Conservation (phyloP, 345 rosid species). For the Syzygium aromaticum region DNA sequence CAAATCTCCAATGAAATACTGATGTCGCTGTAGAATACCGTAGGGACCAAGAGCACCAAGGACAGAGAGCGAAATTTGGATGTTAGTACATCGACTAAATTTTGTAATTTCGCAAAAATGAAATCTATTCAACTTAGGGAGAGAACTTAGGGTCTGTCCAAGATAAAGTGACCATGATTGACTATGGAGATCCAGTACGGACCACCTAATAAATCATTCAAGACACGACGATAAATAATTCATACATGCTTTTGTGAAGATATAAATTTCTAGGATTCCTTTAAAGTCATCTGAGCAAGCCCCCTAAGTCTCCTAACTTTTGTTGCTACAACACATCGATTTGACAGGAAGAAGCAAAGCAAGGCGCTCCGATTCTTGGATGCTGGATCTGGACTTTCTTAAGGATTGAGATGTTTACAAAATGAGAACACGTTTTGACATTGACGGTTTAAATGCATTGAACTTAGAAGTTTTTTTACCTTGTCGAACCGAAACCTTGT, state of each 20-base stretch:
- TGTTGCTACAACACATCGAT: too few relatives aligned
- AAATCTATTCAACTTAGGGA: neutral
- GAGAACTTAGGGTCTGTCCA: neutral
- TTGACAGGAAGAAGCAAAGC: too few relatives aligned
- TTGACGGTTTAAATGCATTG: neutral
- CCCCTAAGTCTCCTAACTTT: too few relatives aligned
- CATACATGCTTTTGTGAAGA: neutral
- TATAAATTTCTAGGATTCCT: neutral
- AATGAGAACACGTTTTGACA: neutral
- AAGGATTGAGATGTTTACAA: neutral
- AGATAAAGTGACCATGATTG: neutral
- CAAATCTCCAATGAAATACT: neutral
- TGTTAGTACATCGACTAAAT: neutral
- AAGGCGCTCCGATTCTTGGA: too few relatives aligned
- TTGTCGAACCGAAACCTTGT: neutral
- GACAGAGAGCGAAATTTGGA: neutral
- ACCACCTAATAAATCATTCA: neutral
- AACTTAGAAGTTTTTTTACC: neutral
- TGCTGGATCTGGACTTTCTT: too few relatives aligned
- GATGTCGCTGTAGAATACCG: neutral
- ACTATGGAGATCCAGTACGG: neutral
- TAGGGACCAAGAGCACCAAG: neutral
- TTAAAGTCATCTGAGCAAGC: too few relatives aligned
- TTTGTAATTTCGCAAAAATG: neutral
- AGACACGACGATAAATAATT: neutral